Percentiles rank a stretch among this genome's conserved stretches.
phyloP scores from a whole-genome alignment of 108 stramenopile species.

The Nannochloropsis salina region DNA sequence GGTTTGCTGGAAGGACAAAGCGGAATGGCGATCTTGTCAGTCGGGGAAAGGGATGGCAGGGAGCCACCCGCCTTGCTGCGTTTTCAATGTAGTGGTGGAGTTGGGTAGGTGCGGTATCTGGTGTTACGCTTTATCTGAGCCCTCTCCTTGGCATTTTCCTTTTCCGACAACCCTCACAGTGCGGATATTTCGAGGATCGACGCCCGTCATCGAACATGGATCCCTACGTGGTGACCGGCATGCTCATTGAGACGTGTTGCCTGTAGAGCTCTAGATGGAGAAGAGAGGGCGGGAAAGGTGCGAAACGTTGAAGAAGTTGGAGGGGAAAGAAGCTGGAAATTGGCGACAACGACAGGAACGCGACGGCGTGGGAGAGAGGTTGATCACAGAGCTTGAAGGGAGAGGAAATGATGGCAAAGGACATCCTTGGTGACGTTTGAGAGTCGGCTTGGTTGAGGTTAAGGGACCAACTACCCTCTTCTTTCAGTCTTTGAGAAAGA shows the following conservation, averaged over 20 bases:
- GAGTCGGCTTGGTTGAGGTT: too few species aligned
- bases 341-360: not conserved
- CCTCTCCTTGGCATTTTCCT: not conserved
- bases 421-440: not conserved
- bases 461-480: not conserved
- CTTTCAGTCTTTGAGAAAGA: not conserved
- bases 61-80: too few species aligned
- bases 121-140: not conserved
- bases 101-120: too few species aligned
- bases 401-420: not conserved
- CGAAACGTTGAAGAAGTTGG: not conserved
- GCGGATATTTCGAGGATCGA: slow-evolving; percentile 97
- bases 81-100: too few species aligned
- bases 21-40: too few species aligned
- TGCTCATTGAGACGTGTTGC: slow-evolving; percentile 77
- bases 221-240: slow-evolving; percentile 93
- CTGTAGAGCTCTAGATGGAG: not conserved
- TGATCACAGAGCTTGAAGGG: not conserved
- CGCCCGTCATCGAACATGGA: slow-evolving; percentile 94
- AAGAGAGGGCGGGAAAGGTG: not conserved
- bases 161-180: not conserved
- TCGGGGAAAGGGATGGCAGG: too few species aligned
- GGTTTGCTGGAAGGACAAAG: too few species aligned
- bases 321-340: not conserved
- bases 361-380: not conserved